Evolutionary conservation across 106 monocot species (phyloP).

Genomic region (Allium sativum): DNA sequence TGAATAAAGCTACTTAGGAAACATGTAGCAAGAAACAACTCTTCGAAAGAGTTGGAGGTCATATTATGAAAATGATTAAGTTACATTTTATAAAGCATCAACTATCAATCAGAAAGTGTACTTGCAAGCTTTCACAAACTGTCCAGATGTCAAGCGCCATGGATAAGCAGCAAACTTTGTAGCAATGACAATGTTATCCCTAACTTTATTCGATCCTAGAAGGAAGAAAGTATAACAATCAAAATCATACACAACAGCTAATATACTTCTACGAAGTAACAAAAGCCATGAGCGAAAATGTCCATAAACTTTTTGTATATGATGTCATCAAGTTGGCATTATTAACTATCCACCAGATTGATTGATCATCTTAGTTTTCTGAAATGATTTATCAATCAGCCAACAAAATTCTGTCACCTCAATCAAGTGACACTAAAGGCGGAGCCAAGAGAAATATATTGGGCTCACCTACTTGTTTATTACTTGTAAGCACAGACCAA

Average conservation of each 20-base stretch:
- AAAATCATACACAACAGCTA: background rate
- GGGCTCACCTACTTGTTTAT: no score
- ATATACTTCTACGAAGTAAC: no score
- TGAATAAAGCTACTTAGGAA: conserved; percentile 8
- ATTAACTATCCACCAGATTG: no score
- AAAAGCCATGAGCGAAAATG: no score
- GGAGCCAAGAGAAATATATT: no score
- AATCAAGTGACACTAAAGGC: no score
- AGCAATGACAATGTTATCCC: conserved; percentile 68
- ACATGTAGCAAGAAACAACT: background rate
- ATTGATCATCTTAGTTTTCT: no score
- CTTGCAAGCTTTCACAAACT: conserved; percentile 96
- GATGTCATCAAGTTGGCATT: no score
- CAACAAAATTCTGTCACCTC: no score
- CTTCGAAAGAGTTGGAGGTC: background rate
- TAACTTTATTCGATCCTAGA: conserved; percentile 39
- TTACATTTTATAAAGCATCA: background rate
- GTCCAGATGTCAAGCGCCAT: conserved; percentile 82
- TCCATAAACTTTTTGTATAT: no score
- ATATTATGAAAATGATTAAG: no score
- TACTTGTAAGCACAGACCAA: background rate
- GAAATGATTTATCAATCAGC: no score
- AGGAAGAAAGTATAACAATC: conserved; percentile 7
- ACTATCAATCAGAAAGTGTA: conserved; percentile 36
- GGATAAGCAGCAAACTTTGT: conserved; percentile 99